A percentile compares a stretch with the other conserved stretches of the same genome.
phyloP scores from a whole-genome alignment of 1,284 basidiomycete species.

The Anthracocystis panici-leucophaei region DNA sequence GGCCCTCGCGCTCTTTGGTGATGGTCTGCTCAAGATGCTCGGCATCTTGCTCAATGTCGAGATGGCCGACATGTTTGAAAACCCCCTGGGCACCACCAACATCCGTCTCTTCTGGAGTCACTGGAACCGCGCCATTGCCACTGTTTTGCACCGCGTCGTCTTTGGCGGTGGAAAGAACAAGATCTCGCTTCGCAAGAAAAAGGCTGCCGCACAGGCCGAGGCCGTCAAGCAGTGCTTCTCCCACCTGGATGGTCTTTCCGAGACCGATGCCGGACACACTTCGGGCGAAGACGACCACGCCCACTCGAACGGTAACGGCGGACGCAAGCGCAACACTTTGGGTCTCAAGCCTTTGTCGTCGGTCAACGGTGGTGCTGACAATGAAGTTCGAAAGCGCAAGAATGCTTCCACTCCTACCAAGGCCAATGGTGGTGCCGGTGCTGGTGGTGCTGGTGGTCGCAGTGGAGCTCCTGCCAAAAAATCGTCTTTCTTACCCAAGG shows the following conservation, averaged over 20 bases:
- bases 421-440: constrained; percentile 13
- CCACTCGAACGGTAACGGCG: constrained; percentile 15
- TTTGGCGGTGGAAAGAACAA: constrained; percentile 62
- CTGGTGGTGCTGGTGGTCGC: constrained; percentile 1
- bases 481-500: constrained; percentile 59
- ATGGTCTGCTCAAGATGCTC: constrained; percentile 59
- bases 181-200: constrained; percentile 32
- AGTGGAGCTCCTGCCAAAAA: constrained; percentile 22
- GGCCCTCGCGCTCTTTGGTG: constrained; percentile 62
- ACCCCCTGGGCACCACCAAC: constrained; percentile 65
- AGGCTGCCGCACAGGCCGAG: constrained; percentile 12
- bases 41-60: constrained; percentile 64
- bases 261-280: constrained; percentile 59
- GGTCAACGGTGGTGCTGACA: constrained; percentile 18
- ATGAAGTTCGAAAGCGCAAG: constrained; percentile 30
- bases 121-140: constrained; percentile 69
- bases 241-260: constrained; percentile 62
- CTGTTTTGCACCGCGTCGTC: constrained; percentile 68
- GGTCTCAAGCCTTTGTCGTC: constrained; percentile 51
- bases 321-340: constrained; percentile 12
- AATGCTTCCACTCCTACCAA: constrained; percentile 15
- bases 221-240: constrained; percentile 23
- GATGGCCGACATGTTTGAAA: constrained; percentile 68
- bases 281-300: constrained; percentile 57
- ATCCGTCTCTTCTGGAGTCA: constrained; percentile 68